Base-by-base conservation (phyloP, 108 stramenopile genomes). In the Skeletonema marinoi region DNA sequence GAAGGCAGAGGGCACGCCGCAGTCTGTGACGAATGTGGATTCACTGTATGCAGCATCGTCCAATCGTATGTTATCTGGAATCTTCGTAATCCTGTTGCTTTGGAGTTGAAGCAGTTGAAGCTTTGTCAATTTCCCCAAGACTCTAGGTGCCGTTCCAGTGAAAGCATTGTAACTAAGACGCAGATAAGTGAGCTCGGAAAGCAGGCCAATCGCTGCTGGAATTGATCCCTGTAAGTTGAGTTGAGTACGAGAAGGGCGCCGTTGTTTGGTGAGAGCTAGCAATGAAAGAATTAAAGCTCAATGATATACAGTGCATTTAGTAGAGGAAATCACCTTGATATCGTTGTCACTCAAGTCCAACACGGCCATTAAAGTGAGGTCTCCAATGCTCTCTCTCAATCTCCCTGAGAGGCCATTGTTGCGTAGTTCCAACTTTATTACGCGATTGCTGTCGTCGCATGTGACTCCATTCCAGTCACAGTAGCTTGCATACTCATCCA, bases 301-400 rank as follows among this genome's bases (percentile, higher is more conserved):
- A n/a, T n/a, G n/a, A n/a, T n/a, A n/a, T n/a, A n/a, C n/a, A n/a
- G n/a, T n/a, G n/a, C n/a, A n/a, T n/a, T n/a, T n/a, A n/a, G n/a
- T n/a, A n/a, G n/a, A 9, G 29, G 16, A 6, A 3, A 3, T 32
- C 56, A 72, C 71, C 63, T 73, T 68, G 11, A 80, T 80, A 17
- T 69, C 85, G 66, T 87, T 93, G 29, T 89, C 80, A 65, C 71
- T 73, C 60, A 94, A 60, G 50, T 70, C 77, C 6, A 94, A 59
- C 2, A 77, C 69, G 31, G 82, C 51, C 10, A 94, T 84, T 17
- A 71, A 69, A 10, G 62, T 70, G 6, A 92, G 39, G 0, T 79
- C 39, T 3, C 75, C 85, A 59, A 95, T 86, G 8, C 67, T 68
- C 1, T 61, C 13, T 14, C 84, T 89, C 12, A 95, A 17, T 13